Evolutionary conservation across 2,329 filamentous ascomycete genomes (phyloP), one percentile per base, ranked within the genome.

Genomic region (Clonostachys solani): DNA sequence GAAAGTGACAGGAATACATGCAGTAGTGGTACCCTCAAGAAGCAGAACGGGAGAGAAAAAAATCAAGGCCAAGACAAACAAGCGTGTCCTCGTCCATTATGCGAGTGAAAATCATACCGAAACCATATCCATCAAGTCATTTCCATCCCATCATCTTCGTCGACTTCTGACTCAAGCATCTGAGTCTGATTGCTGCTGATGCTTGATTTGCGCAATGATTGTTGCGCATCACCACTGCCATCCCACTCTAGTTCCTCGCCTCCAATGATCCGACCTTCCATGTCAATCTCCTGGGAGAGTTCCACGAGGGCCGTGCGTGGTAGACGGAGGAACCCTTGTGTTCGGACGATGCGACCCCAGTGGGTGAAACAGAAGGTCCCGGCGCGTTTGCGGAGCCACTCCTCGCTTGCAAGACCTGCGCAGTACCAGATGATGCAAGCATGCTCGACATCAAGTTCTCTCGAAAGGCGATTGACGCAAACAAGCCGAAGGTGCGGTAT

Each of bases 361-460:
- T 97, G 89, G 37, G 86, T 87, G 66, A 99, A 81, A 62, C 91
- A 96, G 67, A 95, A 97, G 42, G 77, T 77, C 0, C 92, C 92
- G 0, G 94, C 90, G 46, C 92, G 85, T 57, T 89, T 88, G 63
- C 91, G 89, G 37, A 99, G 78, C 91, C 92, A 96, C 46, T 95
- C 89, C 67, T 99, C 94, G 56, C 86, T 89, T 15, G 94, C 92
- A 13, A 92, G 83, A 8, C 86, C 87, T 3, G 94, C 91, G 54
- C 91, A 90, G 65, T 97, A 92, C 91, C 95, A 99, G 48, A 96
- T 92, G 56, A 95, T 86, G 53, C 94, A 96, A 4, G 92, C 92
- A 60, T 96, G 91, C 50, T 95, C 89, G 37, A 97, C 87, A 61
- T 97, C 92, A 4, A 99, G 80, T 61, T 99, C 94, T 51, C 89